A percentile compares a stretch with the other conserved stretches of the same genome.
Conservation (phyloP, 805 yeast species). For the Schwanniomyces vanrijiae region DNA sequence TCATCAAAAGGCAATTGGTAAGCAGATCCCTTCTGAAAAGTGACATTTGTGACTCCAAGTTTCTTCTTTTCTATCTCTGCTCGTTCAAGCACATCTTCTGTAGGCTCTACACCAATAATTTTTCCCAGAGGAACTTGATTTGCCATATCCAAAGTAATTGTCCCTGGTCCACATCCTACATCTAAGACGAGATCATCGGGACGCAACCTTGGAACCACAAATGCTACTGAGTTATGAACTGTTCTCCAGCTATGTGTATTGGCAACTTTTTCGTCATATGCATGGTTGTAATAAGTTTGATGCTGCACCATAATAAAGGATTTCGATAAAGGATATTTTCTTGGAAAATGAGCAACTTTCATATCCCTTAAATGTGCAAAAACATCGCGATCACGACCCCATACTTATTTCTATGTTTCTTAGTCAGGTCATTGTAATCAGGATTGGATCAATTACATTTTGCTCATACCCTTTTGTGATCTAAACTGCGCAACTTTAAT, state of each 20-base stretch:
- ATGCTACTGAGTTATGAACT: conserved; percentile 25
- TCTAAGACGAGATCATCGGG: conserved; percentile 29
- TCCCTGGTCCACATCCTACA: conserved; percentile 46
- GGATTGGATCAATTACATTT: too few relatives aligned
- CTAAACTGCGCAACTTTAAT: too few relatives aligned
- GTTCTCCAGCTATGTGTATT: conserved; percentile 35
- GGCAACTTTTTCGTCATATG: conserved; percentile 19
- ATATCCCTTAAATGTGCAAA: too few relatives aligned
- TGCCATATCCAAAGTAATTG: conserved; percentile 36
- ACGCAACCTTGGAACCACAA: conserved; percentile 25
- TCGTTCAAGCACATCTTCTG: conserved; percentile 25
- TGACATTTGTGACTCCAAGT: conserved; percentile 15
- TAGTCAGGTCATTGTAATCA: too few relatives aligned
- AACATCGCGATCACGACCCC: too few relatives aligned
- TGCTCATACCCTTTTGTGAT: too few relatives aligned
- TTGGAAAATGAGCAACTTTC: too few relatives aligned
- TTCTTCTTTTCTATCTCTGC: conserved; percentile 13
- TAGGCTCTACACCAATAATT: conserved; percentile 33
- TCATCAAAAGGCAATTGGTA: conserved; percentile 32
- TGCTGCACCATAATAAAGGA: conserved; percentile 2
- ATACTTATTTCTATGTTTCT: too few relatives aligned
- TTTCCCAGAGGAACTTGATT: conserved; percentile 24
- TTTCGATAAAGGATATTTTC: too few relatives aligned
- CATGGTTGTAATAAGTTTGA: conserved; percentile 24
- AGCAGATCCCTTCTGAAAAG: conserved; percentile 28